These are phyloP conservation scores for Pseudozyma tsukubaensis DNA, from an alignment of 1,284 basidiomycete genomes.

Conservation along the genomic window DNA sequence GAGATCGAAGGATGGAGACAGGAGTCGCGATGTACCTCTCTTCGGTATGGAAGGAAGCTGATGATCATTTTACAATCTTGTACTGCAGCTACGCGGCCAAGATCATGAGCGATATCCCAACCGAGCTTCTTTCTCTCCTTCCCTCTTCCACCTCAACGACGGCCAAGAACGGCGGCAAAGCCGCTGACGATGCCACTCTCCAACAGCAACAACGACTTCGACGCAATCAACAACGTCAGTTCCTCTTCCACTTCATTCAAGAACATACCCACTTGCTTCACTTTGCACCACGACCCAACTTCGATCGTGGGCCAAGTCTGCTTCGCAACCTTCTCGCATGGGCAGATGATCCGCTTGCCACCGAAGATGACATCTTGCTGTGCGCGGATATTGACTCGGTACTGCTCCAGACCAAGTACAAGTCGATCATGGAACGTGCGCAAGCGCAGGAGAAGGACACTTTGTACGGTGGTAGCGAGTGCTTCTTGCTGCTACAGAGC, in stretches of 20 bases:
- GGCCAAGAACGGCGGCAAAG: slow-evolving; percentile 14
- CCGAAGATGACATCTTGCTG: slow-evolving; percentile 42
- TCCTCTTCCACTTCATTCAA: slow-evolving; percentile 54
- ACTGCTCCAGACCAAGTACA: slow-evolving; percentile 52
- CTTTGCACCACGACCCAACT: slow-evolving; percentile 49
- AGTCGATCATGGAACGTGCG: slow-evolving; percentile 48
- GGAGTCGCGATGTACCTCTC: slow-evolving; percentile 48
- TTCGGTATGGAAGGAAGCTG: slow-evolving; percentile 52
- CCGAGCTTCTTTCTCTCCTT: slow-evolving; percentile 39
- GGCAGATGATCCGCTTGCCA: slow-evolving; percentile 33
- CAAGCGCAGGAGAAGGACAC: slow-evolving; percentile 46
- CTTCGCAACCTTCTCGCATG: slow-evolving; percentile 42
- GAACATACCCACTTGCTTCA: slow-evolving; percentile 49
- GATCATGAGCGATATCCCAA: slow-evolving; percentile 51
- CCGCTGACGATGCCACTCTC: too few relatives aligned
- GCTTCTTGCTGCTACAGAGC: slow-evolving; percentile 43
- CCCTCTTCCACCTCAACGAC: slow-evolving; percentile 15
- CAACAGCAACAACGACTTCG: slow-evolving; percentile 3
- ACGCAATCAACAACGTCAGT: slow-evolving; percentile 40
- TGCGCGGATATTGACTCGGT: slow-evolving; percentile 51
- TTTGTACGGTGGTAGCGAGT: slow-evolving; percentile 41
- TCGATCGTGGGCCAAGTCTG: slow-evolving; percentile 42
- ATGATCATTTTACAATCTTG: slow-evolving; percentile 48
- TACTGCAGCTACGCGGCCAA: slow-evolving; percentile 54
- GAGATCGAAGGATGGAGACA: slow-evolving; percentile 43